Base-by-base conservation (phyloP, 1,284 basidiomycete species). In the Malassezia japonica region DNA sequence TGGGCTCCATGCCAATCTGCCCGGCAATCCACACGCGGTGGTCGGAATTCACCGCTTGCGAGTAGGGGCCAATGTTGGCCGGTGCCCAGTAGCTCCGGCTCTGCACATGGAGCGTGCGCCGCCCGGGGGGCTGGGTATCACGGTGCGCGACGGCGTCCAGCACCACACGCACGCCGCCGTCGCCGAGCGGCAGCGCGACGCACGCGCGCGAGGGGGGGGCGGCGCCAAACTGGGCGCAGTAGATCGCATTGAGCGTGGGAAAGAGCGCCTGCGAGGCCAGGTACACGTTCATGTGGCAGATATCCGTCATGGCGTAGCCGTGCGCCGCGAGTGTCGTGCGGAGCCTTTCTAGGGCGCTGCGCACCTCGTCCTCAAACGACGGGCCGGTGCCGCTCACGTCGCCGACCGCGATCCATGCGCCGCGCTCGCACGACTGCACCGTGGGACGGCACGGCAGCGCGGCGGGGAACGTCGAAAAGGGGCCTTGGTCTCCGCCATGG, bases 51-150 rank as follows among this genome's bases (percentile, higher is more conserved):
- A 96, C 81, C 6, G 87, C 85, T 75, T 99, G 94, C 0, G 89
- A 92, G 74, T 98, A 99, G 1, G 94, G 94, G 28, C 94, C 94
- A 49, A 99, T 98, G 72, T 96, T 98, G 2, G 94, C 92, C 8
- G 94, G 90, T 15, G 92, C 92, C 94, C 94, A 99, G 72, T 96
- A 96, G 70, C 88, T 92, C 46, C 92, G 73, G 13, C 88, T 81
- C 74, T 98, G 94, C 0, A 98, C 91, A 69, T 99, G 94, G 29
- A 98, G 77, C 0, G 85, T 78, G 46, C 81, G 80, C 3, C 61
- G 31, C 43, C 45, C 36, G 2, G 51, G 28, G 2, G 43, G 34
- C 37, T 21, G n/a, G 7, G 38, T 4, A 16, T 35, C 32, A 8
- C 57, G 53, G 20, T 49, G 54, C 1, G 37, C 28, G 1, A 37